Evolutionary conservation across 1,139 yeast species (phyloP).

Genomic region (Suhomyces panamericanus): DNA sequence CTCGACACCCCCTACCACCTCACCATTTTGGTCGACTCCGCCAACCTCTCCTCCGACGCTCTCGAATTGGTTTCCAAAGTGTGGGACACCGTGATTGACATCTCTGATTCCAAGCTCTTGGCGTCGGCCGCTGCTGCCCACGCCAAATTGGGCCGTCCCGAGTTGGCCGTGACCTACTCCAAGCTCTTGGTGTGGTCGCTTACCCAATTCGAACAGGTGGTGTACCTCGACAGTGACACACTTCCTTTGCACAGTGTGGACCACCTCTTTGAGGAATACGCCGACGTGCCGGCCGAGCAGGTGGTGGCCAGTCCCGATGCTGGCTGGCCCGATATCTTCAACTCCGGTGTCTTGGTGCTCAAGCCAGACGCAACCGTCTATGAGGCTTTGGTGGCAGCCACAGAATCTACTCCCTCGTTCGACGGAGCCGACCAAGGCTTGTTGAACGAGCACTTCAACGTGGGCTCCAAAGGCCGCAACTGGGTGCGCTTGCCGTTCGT

Average conservation of each 20-base stretch:
- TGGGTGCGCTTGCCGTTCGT: constrained; percentile 34
- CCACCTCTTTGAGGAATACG: constrained; percentile 23
- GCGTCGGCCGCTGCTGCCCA: constrained; percentile 24
- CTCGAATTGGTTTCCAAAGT: constrained; percentile 18
- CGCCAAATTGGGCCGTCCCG: constrained; percentile 27
- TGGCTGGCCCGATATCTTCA: constrained; percentile 42
- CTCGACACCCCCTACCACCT: constrained; percentile 23
- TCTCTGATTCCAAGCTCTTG: constrained; percentile 22
- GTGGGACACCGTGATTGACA: constrained; percentile 29
- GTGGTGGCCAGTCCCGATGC: constrained; percentile 35
- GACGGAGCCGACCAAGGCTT: constrained; percentile 41
- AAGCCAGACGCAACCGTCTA: constrained; percentile 25
- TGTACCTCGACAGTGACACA: constrained; percentile 35
- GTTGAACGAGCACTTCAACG: constrained; percentile 30
- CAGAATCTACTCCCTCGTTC: constrained; percentile 21
- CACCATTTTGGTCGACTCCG: constrained; percentile 25
- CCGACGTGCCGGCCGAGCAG: constrained; percentile 15
- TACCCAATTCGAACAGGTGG: constrained; percentile 24
- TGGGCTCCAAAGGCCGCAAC: constrained; percentile 17
- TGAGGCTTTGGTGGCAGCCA: constrained; percentile 20
- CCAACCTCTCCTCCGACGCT: constrained; percentile 20
- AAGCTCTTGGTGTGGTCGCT: constrained; percentile 33
- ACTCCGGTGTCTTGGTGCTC: constrained; percentile 33
- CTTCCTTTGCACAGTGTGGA: constrained; percentile 30
- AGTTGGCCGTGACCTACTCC: constrained; percentile 30